A percentile compares a stretch with the other conserved stretches of the same genome.
phyloP scores from a whole-genome alignment of 1,139 yeast species.

The Taiozyma sp. region DNA sequence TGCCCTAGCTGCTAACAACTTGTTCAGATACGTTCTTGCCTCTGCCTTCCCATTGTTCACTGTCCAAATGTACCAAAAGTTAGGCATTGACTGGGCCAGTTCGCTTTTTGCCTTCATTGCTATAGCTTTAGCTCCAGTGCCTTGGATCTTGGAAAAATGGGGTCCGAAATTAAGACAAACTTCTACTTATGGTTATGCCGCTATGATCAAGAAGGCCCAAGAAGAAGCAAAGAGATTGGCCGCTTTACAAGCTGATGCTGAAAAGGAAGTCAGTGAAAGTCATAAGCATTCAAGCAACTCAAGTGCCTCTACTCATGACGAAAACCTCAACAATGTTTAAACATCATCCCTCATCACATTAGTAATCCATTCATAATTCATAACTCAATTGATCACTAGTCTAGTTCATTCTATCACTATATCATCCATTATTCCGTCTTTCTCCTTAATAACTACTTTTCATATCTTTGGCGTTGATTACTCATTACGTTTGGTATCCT shows the following conservation, averaged over 20 bases:
- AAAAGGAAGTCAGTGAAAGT: conserved; percentile 3
- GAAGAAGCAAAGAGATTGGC: conserved; percentile 21
- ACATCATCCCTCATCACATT: not conserved
- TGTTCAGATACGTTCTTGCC: conserved; percentile 51
- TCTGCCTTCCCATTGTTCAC: conserved; percentile 71
- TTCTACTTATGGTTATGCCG: conserved; percentile 56
- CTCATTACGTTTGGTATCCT: not conserved
- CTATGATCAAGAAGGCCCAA: conserved; percentile 33
- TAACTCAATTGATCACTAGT: not conserved
- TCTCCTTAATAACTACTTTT: not conserved
- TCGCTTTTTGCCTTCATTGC: conserved; percentile 70
- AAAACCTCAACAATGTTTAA: conserved; percentile 1
- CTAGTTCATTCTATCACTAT: not conserved
- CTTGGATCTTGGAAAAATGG: conserved; percentile 52
- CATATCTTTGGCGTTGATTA: not conserved
- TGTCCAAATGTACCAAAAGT: conserved; percentile 64
- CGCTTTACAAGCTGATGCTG: conserved; percentile 11
- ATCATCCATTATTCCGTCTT: not conserved
- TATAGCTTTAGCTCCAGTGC: conserved; percentile 65
- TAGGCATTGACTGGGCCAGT: conserved; percentile 75
- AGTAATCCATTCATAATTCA: not conserved
- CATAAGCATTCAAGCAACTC: conserved; percentile 3
- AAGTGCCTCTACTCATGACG: conserved; percentile 2
- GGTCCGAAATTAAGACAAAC: conserved; percentile 47
- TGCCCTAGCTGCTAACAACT: conserved; percentile 74